These are phyloP conservation scores for Paramyrothecium sp. DNA, from an alignment of 2,329 filamentous ascomycete species.

Conservation along the genomic window DNA sequence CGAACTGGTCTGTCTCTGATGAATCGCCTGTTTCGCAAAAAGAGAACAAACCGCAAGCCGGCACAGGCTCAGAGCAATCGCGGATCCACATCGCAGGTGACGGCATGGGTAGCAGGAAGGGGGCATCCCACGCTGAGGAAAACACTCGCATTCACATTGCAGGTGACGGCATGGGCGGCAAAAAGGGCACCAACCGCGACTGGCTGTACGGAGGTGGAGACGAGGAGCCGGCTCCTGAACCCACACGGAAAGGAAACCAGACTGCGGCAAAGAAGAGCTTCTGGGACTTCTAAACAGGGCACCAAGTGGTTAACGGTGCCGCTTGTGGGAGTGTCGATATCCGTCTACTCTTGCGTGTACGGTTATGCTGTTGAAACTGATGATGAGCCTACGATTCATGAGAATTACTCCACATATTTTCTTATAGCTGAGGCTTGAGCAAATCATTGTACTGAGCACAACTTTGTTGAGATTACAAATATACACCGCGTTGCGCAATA, in stretches of 20 bases:
- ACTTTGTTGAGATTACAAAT: background rate
- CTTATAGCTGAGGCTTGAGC: slow-evolving; percentile 2
- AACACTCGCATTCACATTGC: slow-evolving; percentile 37
- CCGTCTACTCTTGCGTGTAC: slow-evolving; percentile 4
- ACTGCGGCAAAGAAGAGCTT: slow-evolving; percentile 36
- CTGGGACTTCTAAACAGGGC: slow-evolving; percentile 44
- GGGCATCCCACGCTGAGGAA: slow-evolving; percentile 41
- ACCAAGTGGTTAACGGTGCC: slow-evolving; percentile 5
- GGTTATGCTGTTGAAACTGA: background rate
- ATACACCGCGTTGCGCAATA: no score
- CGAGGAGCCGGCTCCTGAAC: slow-evolving; percentile 33
- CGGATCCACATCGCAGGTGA: slow-evolving; percentile 51
- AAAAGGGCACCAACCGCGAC: slow-evolving; percentile 48
- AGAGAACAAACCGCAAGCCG: slow-evolving; percentile 48
- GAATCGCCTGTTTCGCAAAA: slow-evolving; percentile 52
- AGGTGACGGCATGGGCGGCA: slow-evolving; percentile 65
- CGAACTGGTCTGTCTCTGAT: slow-evolving; percentile 58
- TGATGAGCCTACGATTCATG: slow-evolving; percentile 15
- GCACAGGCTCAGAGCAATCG: slow-evolving; percentile 38
- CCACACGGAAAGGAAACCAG: slow-evolving; percentile 32
- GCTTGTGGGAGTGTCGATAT: slow-evolving; percentile 7
- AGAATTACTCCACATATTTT: slow-evolving; percentile 10
- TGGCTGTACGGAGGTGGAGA: slow-evolving; percentile 59
- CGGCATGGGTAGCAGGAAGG: slow-evolving; percentile 63
- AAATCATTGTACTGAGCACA: background rate